Evolutionary conservation across 2,329 filamentous ascomycete species (phyloP).

Genomic region (Gremmenia infestans): DNA sequence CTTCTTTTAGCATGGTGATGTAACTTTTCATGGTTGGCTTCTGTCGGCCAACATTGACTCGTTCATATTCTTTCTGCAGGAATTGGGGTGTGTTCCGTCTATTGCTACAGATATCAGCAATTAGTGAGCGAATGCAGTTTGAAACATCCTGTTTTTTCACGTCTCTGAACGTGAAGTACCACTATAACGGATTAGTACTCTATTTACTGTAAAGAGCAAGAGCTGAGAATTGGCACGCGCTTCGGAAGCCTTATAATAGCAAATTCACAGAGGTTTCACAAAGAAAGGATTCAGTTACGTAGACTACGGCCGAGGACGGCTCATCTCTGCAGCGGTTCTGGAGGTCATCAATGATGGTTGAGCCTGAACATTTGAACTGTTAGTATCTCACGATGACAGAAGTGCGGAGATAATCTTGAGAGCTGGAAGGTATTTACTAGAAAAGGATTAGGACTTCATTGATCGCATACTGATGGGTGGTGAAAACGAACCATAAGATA

Average conservation of each 20-base stretch:
- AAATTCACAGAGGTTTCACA: too few relatives aligned
- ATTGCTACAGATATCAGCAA: slow-evolving; percentile 10
- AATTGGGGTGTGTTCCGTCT: slow-evolving; percentile 1
- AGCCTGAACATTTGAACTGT: neutral
- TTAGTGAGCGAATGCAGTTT: slow-evolving; percentile 7
- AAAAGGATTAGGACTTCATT: too few relatives aligned
- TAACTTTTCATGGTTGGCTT: slow-evolving; percentile 1
- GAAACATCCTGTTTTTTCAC: slow-evolving; percentile 5
- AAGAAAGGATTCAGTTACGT: too few relatives aligned
- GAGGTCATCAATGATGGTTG: slow-evolving; percentile 10
- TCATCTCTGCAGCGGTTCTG: slow-evolving; percentile 1
- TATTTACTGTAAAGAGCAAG: neutral
- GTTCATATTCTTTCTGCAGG: neutral
- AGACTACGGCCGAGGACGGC: neutral
- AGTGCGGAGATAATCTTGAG: too few relatives aligned
- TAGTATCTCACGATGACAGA: too few relatives aligned
- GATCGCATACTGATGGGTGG: neutral
- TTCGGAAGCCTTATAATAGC: too few relatives aligned
- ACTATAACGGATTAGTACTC: slow-evolving; percentile 3
- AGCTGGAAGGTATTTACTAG: too few relatives aligned
- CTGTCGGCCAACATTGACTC: slow-evolving; percentile 6
- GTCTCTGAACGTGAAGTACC: slow-evolving; percentile 13
- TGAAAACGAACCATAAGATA: slow-evolving; percentile 5
- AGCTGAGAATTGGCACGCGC: too few relatives aligned
- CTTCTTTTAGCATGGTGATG: slow-evolving; percentile 4